These are phyloP conservation scores for Cyberlindnera samutprakarnensis DNA, from an alignment of 805 yeast species.

Conservation along the genomic window DNA sequence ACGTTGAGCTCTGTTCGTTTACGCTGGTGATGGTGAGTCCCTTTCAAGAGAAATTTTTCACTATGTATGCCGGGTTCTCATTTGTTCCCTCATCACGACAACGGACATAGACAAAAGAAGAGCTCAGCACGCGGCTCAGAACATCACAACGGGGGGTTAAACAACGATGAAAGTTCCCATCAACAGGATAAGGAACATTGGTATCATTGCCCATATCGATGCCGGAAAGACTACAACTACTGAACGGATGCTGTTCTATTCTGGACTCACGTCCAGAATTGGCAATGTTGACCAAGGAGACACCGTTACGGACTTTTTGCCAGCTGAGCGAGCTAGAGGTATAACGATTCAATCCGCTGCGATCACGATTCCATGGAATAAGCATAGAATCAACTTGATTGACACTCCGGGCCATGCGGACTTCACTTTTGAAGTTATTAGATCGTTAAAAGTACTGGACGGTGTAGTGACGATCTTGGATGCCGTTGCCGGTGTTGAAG, in stretches of 20 bases:
- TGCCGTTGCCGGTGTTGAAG: conserved; percentile 97
- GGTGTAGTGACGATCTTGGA: conserved; percentile 92
- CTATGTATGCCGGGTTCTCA: too few relatives aligned
- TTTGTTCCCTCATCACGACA: too few relatives aligned
- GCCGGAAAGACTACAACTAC: conserved; percentile 99
- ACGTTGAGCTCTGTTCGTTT: too few relatives aligned
- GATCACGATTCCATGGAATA: conserved; percentile 81
- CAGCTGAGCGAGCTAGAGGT: conserved; percentile 87
- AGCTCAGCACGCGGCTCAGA: too few relatives aligned
- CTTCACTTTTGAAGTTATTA: conserved; percentile 87
- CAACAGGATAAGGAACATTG: conserved; percentile 67
- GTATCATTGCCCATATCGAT: conserved; percentile 97
- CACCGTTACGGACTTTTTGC: conserved; percentile 87
- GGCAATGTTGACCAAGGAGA: conserved; percentile 97
- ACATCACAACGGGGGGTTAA: background rate
- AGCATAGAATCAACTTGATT: conserved; percentile 70
- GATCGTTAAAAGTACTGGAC: conserved; percentile 86
- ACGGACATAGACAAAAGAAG: too few relatives aligned
- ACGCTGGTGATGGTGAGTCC: too few relatives aligned
- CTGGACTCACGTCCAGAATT: conserved; percentile 71
- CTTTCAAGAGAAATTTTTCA: too few relatives aligned
- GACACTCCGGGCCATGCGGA: conserved; percentile 99
- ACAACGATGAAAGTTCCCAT: background rate
- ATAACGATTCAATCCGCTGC: conserved; percentile 97
- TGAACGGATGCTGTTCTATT: conserved; percentile 86